Evolutionary conservation across 768 basidiomycete species (phyloP).

Genomic region (Xanthoconium purpureum): DNA sequence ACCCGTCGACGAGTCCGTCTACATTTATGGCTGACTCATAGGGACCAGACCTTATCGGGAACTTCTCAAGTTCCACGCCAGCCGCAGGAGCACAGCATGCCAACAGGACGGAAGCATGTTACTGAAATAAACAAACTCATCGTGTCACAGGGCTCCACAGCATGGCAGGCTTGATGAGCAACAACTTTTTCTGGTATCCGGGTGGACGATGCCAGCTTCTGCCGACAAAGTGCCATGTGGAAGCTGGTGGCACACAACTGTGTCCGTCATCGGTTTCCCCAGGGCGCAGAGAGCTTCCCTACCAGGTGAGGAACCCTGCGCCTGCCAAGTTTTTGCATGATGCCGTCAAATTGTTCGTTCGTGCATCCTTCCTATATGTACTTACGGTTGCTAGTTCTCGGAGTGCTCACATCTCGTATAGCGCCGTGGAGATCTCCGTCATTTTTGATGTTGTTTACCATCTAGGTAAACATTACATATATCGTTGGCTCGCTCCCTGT

Average conservation of each 20-base stretch:
- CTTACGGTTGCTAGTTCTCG: not conserved
- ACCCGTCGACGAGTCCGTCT: not conserved
- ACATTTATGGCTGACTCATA: constrained; percentile 1
- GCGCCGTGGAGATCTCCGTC: constrained; percentile 1
- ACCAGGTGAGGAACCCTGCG: not conserved
- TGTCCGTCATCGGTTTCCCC: not conserved
- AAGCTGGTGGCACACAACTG: not conserved
- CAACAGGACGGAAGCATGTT: constrained; percentile 10
- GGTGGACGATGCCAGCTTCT: not conserved
- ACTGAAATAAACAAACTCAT: constrained; percentile 16
- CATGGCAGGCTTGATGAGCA: constrained; percentile 5
- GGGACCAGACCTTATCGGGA: constrained; percentile 9
- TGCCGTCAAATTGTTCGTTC: constrained; percentile 1
- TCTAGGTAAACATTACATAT: not conserved
- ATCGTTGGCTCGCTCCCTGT: not conserved
- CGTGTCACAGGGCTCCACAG: constrained; percentile 20
- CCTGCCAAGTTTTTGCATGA: not conserved
- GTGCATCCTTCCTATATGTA: not conserved
- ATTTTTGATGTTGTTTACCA: not conserved
- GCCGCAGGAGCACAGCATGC: constrained; percentile 22
- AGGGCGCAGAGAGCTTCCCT: not conserved
- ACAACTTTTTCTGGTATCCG: not conserved
- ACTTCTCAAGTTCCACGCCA: constrained; percentile 5
- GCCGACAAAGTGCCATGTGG: constrained; percentile 5
- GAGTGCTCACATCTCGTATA: not conserved